Conservation (phyloP, 768 basidiomycete species). For the Mrakia gelida region DNA sequence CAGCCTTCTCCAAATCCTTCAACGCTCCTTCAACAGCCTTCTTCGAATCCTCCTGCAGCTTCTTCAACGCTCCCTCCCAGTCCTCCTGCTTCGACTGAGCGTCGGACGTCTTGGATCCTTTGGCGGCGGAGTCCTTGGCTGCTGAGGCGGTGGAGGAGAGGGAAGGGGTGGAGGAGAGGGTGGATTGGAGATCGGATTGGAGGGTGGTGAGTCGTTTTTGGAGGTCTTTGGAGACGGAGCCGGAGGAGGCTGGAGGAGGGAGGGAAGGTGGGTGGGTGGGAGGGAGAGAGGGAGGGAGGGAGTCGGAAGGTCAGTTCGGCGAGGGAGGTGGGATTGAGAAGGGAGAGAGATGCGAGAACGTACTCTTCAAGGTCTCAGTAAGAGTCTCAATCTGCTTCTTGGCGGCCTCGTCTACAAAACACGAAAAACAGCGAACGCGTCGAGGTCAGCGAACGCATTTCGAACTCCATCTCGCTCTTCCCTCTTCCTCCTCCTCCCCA, state of each 20-base stretch:
- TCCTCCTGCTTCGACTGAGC: slow-evolving; percentile 27
- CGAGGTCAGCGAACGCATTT: too few species aligned
- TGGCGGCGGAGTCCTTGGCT: slow-evolving; percentile 25
- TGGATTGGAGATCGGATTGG: slow-evolving; percentile 21
- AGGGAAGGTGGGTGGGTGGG: too few species aligned
- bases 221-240: slow-evolving; percentile 22
- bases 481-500: too few species aligned
- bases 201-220: slow-evolving; percentile 22
- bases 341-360: neutral
- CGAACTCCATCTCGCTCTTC: too few species aligned
- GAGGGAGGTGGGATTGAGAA: neutral
- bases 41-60: slow-evolving; percentile 24
- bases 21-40: slow-evolving; percentile 23
- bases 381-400: slow-evolving; percentile 26
- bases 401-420: neutral
- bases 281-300: neutral
- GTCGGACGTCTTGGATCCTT: slow-evolving; percentile 22
- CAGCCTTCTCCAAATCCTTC: slow-evolving; percentile 32
- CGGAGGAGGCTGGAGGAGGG: slow-evolving; percentile 11
- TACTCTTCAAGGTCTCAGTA: slow-evolving; percentile 20
- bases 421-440: neutral
- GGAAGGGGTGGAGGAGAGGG: slow-evolving; percentile 21
- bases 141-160: slow-evolving; percentile 17
- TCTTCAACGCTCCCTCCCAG: slow-evolving; percentile 21
- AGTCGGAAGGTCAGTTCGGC: neutral